Base-by-base conservation (phyloP, 495 filamentous ascomycete genomes). In the Sabuloglossum arenarium region DNA sequence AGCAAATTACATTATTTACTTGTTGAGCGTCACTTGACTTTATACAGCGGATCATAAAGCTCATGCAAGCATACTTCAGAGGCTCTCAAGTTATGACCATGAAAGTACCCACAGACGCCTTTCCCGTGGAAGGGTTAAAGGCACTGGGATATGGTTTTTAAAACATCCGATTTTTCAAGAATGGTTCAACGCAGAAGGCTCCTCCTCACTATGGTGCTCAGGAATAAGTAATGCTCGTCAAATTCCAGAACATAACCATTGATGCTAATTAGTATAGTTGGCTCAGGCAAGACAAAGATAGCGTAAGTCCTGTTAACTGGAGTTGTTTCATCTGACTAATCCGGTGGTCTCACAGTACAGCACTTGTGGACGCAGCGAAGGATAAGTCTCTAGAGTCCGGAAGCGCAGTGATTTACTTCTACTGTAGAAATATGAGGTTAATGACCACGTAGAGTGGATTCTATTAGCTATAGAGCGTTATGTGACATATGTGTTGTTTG, bases 241-340 rank as follows among this genome's bases (percentile, higher is more conserved):
- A 21, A 56, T 45, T 54, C 39, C 54, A 24, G 59, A 58, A n/a
- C 42, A 19, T 12, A 58, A 50, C 29, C 55, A 10, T 29, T 52
- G 28, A 16, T 49, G 4, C 30, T n/a, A n/a, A n/a, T 11, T 32
- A 5, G 4, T 32, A 32, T 53, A 65, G 63, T 65, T 61, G 63
- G 62, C 29, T 65, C 60, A 2, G 63, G 63, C 8, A 65, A 65
- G 55, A 61, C 63, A 11, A 61, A 60, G 21, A 62, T 65, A 59
- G 62, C 63, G 62, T 65, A 23, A 46, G 62, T 56, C 25, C 24
- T 23, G 34, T 11, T 11, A 11, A 5, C 14, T 37, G 31, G 14
- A 49, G 37, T 29, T 21, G 51, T 60, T 53, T 58, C 58, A 42
- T 29, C 25, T 19, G 53, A 50, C 30, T 32, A 11, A 32, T 32